phyloP scores from a whole-genome alignment of 1,139 yeast genomes.

The Candida labiduridarum region DNA sequence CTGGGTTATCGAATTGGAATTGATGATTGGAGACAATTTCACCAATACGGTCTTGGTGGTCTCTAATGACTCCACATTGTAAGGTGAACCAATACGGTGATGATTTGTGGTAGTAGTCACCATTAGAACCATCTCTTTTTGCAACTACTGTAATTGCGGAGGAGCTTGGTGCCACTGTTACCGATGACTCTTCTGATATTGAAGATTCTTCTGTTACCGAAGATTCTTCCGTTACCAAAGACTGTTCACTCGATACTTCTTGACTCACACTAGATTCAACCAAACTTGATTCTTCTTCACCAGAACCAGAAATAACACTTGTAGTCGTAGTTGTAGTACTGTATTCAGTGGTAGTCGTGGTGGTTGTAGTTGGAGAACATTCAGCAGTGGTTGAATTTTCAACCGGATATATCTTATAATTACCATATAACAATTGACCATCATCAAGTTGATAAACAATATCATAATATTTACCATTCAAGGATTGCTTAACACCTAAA shows the following conservation, averaged over 20 bases:
- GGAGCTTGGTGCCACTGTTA: neutral
- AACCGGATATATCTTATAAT: slow-evolving; percentile 2
- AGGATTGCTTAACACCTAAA: slow-evolving; percentile 8
- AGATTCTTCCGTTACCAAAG: neutral
- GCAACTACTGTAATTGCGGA: neutral
- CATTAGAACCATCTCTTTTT: neutral
- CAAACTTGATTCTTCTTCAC: neutral
- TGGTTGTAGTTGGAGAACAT: neutral
- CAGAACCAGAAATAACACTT: neutral
- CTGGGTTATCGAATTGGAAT: slow-evolving; percentile 53
- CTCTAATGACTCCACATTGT: slow-evolving; percentile 44
- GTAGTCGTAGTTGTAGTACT: neutral
- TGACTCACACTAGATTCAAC: neutral
- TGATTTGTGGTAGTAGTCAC: neutral
- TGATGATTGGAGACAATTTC: slow-evolving; percentile 49
- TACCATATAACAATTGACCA: slow-evolving; percentile 9
- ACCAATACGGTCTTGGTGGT: slow-evolving; percentile 39
- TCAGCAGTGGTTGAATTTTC: neutral
- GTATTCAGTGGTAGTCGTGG: slow-evolving; percentile 1
- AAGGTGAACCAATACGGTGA: slow-evolving; percentile 38
- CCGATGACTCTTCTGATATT: neutral
- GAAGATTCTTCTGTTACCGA: neutral
- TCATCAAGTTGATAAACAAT: slow-evolving; percentile 8
- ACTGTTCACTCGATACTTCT: too few species aligned
- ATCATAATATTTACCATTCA: slow-evolving; percentile 1